A percentile compares a stretch with the other conserved stretches of the same genome.
These are phyloP conservation scores for Tylopilus sp. DNA, from an alignment of 768 basidiomycete genomes.

Conservation along the genomic window DNA sequence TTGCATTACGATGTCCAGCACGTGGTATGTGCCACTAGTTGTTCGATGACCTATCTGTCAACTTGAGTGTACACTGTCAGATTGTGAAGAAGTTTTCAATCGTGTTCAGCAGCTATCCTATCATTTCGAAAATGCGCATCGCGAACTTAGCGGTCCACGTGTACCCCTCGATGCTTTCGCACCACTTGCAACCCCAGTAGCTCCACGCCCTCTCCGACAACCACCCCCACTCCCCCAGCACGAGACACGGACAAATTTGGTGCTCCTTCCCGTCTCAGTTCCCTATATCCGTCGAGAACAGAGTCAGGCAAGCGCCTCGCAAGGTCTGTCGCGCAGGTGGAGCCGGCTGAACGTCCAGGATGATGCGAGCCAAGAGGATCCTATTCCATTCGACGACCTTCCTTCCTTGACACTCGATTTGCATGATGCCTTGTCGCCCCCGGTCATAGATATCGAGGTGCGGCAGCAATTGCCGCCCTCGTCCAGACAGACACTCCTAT, in stretches of 20 bases:
- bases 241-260: background rate
- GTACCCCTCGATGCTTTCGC: constrained; percentile 15
- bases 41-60: background rate
- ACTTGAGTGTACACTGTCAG: constrained; percentile 15
- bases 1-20: constrained; percentile 25
- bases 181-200: constrained; percentile 16
- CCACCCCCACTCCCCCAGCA: constrained; percentile 16
- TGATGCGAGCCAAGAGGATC: constrained; percentile 11
- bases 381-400: constrained; percentile 25
- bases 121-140: constrained; percentile 24
- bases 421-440: background rate
- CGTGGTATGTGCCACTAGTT: constrained; percentile 15
- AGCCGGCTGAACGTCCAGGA: constrained; percentile 27
- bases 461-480: background rate
- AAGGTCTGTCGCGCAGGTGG: constrained; percentile 30
- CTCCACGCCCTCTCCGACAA: constrained; percentile 16
- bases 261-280: constrained; percentile 12
- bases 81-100: constrained; percentile 22
- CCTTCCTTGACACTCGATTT: background rate
- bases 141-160: constrained; percentile 14
- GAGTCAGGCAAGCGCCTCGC: constrained; percentile 13
- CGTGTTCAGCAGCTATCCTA: constrained; percentile 23
- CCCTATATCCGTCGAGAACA: constrained; percentile 4
- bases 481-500: constrained; percentile 11
- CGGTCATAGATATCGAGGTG: constrained; percentile 12